phyloP scores from a whole-genome alignment of 306 rosid genomes.

The Echinosophora koreensis region DNA sequence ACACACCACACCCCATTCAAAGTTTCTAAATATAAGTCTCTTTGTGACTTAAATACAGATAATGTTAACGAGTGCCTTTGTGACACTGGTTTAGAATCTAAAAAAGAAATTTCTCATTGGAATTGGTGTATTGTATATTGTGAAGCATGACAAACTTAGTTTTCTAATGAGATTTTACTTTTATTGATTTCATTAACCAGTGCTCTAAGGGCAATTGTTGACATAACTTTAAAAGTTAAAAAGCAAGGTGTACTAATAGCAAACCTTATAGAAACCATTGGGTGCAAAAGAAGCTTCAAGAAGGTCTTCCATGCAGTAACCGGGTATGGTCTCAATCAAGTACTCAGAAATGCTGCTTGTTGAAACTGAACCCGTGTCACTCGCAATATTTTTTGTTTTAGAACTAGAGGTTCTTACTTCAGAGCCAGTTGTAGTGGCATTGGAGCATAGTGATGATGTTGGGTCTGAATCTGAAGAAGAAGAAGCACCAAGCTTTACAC shows the following conservation, averaged over 20 bases:
- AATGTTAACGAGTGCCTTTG: no score
- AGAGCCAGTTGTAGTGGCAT: constrained; percentile 36
- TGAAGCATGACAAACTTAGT: no score
- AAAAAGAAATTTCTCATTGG: no score
- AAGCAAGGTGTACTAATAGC: constrained; percentile 39
- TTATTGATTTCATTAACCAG: no score
- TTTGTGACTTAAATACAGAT: background rate
- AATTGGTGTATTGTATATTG: no score
- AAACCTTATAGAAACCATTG: constrained; percentile 66
- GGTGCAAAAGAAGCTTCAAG: constrained; percentile 64
- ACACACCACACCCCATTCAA: constrained; percentile 7
- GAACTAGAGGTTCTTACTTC: constrained; percentile 39
- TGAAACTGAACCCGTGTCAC: constrained; percentile 59
- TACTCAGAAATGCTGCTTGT: constrained; percentile 80
- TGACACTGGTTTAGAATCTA: no score
- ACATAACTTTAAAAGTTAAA: background rate
- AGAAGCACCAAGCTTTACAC: constrained; percentile 63
- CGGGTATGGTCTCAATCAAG: constrained; percentile 76
- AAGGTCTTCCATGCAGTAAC: constrained; percentile 82
- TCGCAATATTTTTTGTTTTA: constrained; percentile 35
- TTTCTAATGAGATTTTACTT: no score
- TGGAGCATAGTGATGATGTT: constrained; percentile 45
- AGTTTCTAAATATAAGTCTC: background rate
- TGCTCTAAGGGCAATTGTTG: no score
- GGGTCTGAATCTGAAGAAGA: constrained; percentile 42